Percentiles rank a stretch among this genome's conserved stretches.
Evolutionary conservation across 2,329 filamentous ascomycete species (phyloP).

Genomic region (Colletotrichum sp.): DNA sequence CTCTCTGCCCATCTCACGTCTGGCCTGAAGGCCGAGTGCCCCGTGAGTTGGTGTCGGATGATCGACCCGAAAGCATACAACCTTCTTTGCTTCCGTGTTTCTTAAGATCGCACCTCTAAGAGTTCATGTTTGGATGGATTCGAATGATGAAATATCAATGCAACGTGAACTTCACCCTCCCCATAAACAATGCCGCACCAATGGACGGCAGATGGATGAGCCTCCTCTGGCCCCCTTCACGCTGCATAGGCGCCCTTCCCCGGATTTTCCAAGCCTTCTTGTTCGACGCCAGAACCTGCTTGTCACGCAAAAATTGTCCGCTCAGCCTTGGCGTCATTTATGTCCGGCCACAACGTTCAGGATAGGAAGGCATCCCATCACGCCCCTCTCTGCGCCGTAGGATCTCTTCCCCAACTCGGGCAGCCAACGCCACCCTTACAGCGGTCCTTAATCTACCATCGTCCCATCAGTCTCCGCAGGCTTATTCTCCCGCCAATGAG

Average conservation of each 20-base stretch:
- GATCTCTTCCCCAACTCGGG: slow-evolving; percentile 8
- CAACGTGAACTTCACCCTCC: not conserved
- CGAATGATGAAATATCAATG: not conserved
- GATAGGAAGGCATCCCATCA: slow-evolving; percentile 3
- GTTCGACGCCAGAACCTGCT: not conserved
- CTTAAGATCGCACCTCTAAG: not conserved
- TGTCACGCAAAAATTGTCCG: not conserved
- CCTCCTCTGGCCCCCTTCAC: not conserved
- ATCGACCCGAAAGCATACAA: slow-evolving; percentile 4
- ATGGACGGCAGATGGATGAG: not conserved
- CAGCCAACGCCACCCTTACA: not conserved
- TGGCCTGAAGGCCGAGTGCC: not conserved
- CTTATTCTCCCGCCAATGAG: slow-evolving; percentile 4
- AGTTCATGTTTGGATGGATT: not conserved
- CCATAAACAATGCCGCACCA: not conserved
- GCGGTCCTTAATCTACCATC: slow-evolving; percentile 9
- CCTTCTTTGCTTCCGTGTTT: not conserved
- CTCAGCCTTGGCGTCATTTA: slow-evolving; percentile 5
- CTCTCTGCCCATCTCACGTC: not conserved
- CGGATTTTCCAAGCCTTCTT: not conserved
- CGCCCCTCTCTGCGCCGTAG: slow-evolving; percentile 6
- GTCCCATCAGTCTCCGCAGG: slow-evolving; percentile 5
- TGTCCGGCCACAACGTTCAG: not conserved
- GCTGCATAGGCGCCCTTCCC: not conserved
- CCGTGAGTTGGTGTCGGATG: not conserved